These are phyloP conservation scores for Megacollybia marginata DNA, from an alignment of 768 basidiomycete genomes.

Conservation along the genomic window DNA sequence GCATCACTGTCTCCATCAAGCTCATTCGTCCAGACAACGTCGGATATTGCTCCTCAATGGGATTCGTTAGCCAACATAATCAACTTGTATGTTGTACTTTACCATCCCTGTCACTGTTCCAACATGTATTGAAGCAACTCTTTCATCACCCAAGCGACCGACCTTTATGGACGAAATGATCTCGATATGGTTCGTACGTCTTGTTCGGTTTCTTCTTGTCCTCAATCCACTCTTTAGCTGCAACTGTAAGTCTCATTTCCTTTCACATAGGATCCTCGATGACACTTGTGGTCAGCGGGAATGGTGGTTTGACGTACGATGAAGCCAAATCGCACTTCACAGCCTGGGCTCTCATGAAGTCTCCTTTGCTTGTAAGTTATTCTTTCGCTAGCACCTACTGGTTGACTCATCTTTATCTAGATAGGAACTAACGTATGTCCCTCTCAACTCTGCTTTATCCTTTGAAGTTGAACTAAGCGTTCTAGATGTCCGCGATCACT, in stretches of 20 bases:
- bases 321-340: conserved; percentile 67
- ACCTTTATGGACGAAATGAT: conserved; percentile 63
- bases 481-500: conserved; percentile 43
- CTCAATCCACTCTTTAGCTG: conserved; percentile 24
- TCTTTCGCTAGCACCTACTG: background rate
- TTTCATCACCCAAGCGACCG: conserved; percentile 54
- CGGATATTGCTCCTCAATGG: conserved; percentile 47
- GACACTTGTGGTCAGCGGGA: conserved; percentile 35
- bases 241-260: conserved; percentile 35
- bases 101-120: background rate
- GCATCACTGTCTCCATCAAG: background rate
- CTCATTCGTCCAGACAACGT: conserved; percentile 34
- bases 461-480: background rate
- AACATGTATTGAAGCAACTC: conserved; percentile 39
- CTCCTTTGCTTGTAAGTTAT: conserved; percentile 40
- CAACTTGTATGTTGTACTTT: conserved; percentile 35
- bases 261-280: background rate
- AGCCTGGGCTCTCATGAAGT: conserved; percentile 66
- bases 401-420: conserved; percentile 9
- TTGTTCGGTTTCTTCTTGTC: background rate
- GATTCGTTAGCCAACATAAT: conserved; percentile 48
- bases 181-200: conserved; percentile 48
- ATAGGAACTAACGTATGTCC: conserved; percentile 47
- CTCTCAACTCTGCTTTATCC: background rate
- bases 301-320: conserved; percentile 52